These are phyloP conservation scores for Naganishia albida DNA, from an alignment of 1,284 basidiomycete genomes.

Conservation along the genomic window DNA sequence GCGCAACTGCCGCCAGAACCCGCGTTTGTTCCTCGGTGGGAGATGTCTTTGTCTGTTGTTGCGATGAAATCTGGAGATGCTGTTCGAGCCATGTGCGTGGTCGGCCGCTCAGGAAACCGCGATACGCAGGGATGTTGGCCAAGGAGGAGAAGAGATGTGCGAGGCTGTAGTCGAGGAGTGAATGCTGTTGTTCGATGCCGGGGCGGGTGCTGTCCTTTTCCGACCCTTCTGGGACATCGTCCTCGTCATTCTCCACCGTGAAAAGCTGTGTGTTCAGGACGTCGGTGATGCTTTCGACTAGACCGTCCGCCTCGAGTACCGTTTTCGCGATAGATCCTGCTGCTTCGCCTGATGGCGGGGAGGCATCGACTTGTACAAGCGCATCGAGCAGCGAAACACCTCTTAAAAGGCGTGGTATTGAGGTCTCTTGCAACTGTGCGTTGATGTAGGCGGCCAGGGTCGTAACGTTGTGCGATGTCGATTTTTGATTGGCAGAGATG, in stretches of 20 bases:
- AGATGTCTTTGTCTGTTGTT: not conserved
- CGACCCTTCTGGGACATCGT: not conserved
- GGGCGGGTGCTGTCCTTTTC: not conserved
- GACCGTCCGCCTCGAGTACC: conserved; percentile 23
- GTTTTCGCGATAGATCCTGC: not conserved
- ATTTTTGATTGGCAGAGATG: not conserved
- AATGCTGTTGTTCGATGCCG: not conserved
- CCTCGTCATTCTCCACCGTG: conserved; percentile 4
- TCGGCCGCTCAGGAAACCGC: conserved; percentile 1
- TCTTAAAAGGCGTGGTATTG: conserved; percentile 18
- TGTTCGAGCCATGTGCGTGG: conserved; percentile 24
- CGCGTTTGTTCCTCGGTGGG: conserved; percentile 7
- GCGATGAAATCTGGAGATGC: not conserved
- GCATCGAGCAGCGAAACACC: conserved; percentile 24
- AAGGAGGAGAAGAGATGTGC: conserved; percentile 26
- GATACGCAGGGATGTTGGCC: conserved; percentile 27
- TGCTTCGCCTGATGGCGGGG: not conserved
- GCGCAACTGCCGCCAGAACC: conserved; percentile 19
- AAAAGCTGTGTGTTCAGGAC: conserved; percentile 14
- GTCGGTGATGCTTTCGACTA: conserved; percentile 20
- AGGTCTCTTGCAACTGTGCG: conserved; percentile 24
- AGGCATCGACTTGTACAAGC: conserved; percentile 25
- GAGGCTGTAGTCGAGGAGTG: conserved; percentile 23
- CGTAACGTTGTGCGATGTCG: not conserved
- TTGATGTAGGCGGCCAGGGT: conserved; percentile 20